Evolutionary conservation across 2,329 filamentous ascomycete genomes (phyloP).

Genomic region (Sarocladiaceae sp.): DNA sequence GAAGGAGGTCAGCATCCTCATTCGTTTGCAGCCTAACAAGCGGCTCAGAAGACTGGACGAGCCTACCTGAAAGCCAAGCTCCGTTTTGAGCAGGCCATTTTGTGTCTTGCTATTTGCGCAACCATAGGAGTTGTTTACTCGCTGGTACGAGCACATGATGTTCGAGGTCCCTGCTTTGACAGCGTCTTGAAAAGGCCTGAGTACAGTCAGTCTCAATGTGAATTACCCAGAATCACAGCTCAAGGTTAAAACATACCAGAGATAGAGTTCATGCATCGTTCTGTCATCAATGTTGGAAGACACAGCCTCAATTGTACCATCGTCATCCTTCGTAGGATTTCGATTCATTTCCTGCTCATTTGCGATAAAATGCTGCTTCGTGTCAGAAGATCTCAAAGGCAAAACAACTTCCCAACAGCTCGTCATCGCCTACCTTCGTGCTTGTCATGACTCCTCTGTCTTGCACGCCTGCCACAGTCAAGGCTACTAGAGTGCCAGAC

Average conservation of each 20-base stretch:
- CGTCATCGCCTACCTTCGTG: constrained; percentile 55
- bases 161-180: constrained; percentile 24
- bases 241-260: constrained; percentile 44
- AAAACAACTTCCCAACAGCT: constrained; percentile 77
- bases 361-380: constrained; percentile 40
- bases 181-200: constrained; percentile 28
- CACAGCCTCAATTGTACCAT: constrained; percentile 25
- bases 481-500: constrained; percentile 46
- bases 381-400: constrained; percentile 62
- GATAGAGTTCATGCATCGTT: constrained; percentile 38
- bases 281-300: constrained; percentile 49
- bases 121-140: constrained; percentile 33
- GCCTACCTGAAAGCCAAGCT: constrained; percentile 33
- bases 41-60: constrained; percentile 30
- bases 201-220: constrained; percentile 39
- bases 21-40: neutral
- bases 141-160: constrained; percentile 50
- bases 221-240: neutral
- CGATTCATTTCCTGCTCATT: constrained; percentile 30
- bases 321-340: constrained; percentile 19
- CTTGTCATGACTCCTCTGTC: constrained; percentile 31
- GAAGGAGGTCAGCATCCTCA: neutral
- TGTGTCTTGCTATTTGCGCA: constrained; percentile 39
- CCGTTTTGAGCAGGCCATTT: constrained; percentile 26
- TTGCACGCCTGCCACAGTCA: constrained; percentile 27